Conservation (phyloP, 2,329 filamentous ascomycete genomes). For the Colletotrichum endophyticum region DNA sequence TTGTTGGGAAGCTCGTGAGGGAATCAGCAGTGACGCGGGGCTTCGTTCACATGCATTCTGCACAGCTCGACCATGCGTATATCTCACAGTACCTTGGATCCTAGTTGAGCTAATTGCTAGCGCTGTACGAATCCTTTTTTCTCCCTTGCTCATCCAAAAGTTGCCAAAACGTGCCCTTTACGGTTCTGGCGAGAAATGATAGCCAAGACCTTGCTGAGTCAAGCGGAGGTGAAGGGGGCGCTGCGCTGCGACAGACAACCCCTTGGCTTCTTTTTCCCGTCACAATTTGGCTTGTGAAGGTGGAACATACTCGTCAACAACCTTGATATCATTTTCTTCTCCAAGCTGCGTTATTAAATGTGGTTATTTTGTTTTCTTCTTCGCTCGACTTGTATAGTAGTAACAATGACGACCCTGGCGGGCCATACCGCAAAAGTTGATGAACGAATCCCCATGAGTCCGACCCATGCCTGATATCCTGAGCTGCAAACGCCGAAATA, state of each 20-base stretch:
- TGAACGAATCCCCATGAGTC: not conserved
- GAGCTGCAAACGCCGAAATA: slow-evolving; percentile 2
- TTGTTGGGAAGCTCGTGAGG: not conserved
- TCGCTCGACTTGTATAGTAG: not conserved
- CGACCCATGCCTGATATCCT: not conserved
- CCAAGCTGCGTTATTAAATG: not conserved
- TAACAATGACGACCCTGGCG: not conserved
- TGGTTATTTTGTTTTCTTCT: not conserved
- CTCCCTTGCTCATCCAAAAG: not conserved
- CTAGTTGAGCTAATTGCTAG: not conserved
- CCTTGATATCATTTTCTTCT: not conserved
- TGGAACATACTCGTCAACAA: not conserved
- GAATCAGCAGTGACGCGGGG: not conserved
- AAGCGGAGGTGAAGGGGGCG: not conserved
- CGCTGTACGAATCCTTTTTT: not conserved
- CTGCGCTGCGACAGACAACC: not conserved
- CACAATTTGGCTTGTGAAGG: not conserved
- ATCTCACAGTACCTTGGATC: not conserved
- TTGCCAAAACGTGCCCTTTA: not conserved
- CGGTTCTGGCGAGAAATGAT: not conserved
- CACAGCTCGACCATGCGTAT: not conserved
- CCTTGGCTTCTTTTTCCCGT: not conserved
- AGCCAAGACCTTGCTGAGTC: not conserved
- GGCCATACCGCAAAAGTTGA: not conserved
- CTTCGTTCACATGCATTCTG: not conserved